Base-by-base conservation (phyloP, 1,284 basidiomycete species). In the Rhodotorula sp. region DNA sequence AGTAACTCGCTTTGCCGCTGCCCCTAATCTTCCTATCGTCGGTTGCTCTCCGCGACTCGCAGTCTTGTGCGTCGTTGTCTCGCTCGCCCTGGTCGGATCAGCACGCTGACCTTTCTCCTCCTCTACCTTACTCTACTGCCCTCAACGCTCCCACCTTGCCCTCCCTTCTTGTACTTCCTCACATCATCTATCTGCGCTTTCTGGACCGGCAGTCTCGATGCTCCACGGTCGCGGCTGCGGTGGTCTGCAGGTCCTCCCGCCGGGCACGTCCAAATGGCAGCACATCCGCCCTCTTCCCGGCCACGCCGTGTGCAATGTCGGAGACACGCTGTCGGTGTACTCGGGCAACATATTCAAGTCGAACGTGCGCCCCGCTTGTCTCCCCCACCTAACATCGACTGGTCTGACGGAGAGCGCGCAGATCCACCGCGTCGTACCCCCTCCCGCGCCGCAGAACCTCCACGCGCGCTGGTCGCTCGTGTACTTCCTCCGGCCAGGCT, bases 351-450 rank as follows among this genome's bases (percentile, higher is more conserved):
- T 77, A 37, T 69, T 74, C 64, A 61, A 60, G 57, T 62, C 60
- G 36, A 62, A 62, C 55, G 61, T 66, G 36, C 25, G 61, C 15
- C 1, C 15, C 22, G 3, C 19, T 2, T 32, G 15, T 34, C 17
- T 32, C 8, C 7, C 22, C 25, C 36, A 25, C 10, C 27, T 17
- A 25, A 15, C 36, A 3, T n/a, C 37, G 4, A n/a, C 15, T 13
- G 34, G 3, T 8, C 41, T 22, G 27, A n/a, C 21, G 7, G 27
- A 12, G 34, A 9, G n/a, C 8, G 13, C 86, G 27, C 87, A 86
- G 73, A 80, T 88, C 54, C 86, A 88, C 77, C 85, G 85, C 22
- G 85, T 85, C 7, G 80, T 85, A 13, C 72, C 75, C 15, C 75
- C 75, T 36, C 75, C 75, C 7, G n/a, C 68, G 12, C 68, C 69